Evolutionary conservation across 768 basidiomycete species (phyloP).

Genomic region (Daedaleopsis sinensis): DNA sequence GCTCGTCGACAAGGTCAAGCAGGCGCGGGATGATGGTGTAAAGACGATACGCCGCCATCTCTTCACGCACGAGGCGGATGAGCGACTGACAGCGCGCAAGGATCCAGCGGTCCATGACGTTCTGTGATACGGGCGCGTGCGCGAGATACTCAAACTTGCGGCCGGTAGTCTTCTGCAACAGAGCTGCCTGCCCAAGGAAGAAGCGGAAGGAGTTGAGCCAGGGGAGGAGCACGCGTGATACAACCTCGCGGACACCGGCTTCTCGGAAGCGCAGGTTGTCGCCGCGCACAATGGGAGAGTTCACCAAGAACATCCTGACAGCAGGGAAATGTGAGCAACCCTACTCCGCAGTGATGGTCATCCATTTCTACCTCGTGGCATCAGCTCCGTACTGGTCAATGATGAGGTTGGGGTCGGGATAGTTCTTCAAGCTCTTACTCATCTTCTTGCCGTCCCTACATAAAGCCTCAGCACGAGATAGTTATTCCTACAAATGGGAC

Average conservation of each 20-base stretch:
- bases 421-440: conserved; percentile 97
- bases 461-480: background rate
- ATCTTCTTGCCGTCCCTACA: conserved; percentile 96
- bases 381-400: conserved; percentile 94
- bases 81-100: conserved; percentile 97
- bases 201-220: conserved; percentile 99
- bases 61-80: conserved; percentile 86
- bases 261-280: conserved; percentile 98
- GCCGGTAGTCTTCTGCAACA: conserved; percentile 80
- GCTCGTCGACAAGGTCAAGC: conserved; percentile 89
- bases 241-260: conserved; percentile 95
- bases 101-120: conserved; percentile 99
- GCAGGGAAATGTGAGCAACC: background rate
- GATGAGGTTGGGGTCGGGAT: conserved; percentile 92
- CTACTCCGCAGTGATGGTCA: background rate
- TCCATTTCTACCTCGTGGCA: conserved; percentile 71
- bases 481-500: conserved; percentile 31
- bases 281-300: conserved; percentile 97
- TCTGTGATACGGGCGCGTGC: conserved; percentile 79
- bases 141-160: conserved; percentile 85
- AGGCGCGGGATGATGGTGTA: conserved; percentile 98
- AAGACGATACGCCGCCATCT: conserved; percentile 97
- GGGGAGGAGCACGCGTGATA: conserved; percentile 94
- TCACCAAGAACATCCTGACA: conserved; percentile 93
- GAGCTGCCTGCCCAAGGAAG: conserved; percentile 92